Percentiles rank a stretch among this genome's conserved stretches.
Conservation (phyloP, 257 asterid species). For the Jasminum sambac region DNA sequence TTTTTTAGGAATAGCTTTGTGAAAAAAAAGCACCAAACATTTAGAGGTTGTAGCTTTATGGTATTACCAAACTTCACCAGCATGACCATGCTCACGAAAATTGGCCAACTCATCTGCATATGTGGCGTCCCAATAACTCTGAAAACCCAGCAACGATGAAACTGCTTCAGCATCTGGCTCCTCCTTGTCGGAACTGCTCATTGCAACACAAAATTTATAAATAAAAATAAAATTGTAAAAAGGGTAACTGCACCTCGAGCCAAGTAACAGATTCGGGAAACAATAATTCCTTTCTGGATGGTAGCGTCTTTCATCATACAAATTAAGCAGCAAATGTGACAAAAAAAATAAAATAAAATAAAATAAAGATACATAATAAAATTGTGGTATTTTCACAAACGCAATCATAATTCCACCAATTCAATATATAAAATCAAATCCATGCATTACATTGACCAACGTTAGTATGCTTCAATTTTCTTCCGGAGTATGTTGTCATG, state of each 20-base stretch:
- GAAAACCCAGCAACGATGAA: conserved; percentile 88
- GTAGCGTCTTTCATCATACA: background rate
- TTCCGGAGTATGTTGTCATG: background rate
- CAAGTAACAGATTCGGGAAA: background rate
- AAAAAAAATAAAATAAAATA: background rate
- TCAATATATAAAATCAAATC: background rate
- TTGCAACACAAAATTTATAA: conserved; percentile 7
- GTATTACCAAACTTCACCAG: conserved; percentile 91
- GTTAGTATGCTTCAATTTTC: background rate
- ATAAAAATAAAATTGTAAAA: too few relatives aligned
- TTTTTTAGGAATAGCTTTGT: too few relatives aligned
- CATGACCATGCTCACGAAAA: conserved; percentile 90
- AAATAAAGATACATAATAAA: too few relatives aligned
- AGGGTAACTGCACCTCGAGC: background rate
- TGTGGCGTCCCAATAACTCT: conserved; percentile 93
- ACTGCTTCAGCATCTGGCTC: conserved; percentile 78
- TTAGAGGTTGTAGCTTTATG: conserved; percentile 2
- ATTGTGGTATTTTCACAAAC: too few relatives aligned
- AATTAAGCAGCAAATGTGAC: background rate
- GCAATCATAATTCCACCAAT: too few relatives aligned
- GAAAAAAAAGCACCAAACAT: background rate
- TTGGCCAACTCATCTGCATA: conserved; percentile 87
- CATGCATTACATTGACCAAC: background rate
- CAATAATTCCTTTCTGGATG: background rate
- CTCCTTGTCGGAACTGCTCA: conserved; percentile 87